Conservation (phyloP, 805 yeast species). For the Cyberlindnera bimundalis region DNA sequence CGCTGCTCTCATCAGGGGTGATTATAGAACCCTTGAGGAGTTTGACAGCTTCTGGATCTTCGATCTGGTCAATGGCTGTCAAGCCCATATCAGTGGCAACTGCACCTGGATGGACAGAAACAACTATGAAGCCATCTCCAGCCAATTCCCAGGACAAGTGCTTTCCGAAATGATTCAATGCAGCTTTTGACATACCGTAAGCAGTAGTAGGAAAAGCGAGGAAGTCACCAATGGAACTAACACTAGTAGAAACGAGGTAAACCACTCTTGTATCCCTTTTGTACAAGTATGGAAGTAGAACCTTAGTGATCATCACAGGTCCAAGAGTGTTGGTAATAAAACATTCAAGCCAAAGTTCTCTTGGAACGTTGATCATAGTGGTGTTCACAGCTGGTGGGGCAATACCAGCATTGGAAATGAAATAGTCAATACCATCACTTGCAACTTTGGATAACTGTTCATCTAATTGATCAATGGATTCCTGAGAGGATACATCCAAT, state of each 20-base stretch:
- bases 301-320: slow-evolving; percentile 7
- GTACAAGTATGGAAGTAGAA: slow-evolving; percentile 17
- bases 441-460: slow-evolving; percentile 9
- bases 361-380: not conserved
- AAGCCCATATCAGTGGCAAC: slow-evolving; percentile 36
- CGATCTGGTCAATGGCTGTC: slow-evolving; percentile 3
- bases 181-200: slow-evolving; percentile 38
- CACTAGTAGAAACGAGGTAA: slow-evolving; percentile 28
- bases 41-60: not conserved
- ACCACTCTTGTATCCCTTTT: slow-evolving; percentile 24
- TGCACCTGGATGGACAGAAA: slow-evolving; percentile 38
- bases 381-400: not conserved
- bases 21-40: slow-evolving; percentile 5
- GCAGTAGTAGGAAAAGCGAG: slow-evolving; percentile 23
- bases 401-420: slow-evolving; percentile 19
- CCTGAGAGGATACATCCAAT: slow-evolving; percentile 11
- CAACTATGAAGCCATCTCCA: slow-evolving; percentile 28
- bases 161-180: slow-evolving; percentile 31
- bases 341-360: slow-evolving; percentile 2
- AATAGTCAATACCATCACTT: slow-evolving; percentile 14
- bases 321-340: slow-evolving; percentile 12
- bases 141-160: slow-evolving; percentile 29
- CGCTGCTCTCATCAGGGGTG: slow-evolving; percentile 30
- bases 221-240: slow-evolving; percentile 24
- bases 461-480: slow-evolving; percentile 9